A percentile compares a stretch with the other conserved stretches of the same genome.
phyloP scores from a whole-genome alignment of 768 basidiomycete genomes.

The Amyloporia xantha region DNA sequence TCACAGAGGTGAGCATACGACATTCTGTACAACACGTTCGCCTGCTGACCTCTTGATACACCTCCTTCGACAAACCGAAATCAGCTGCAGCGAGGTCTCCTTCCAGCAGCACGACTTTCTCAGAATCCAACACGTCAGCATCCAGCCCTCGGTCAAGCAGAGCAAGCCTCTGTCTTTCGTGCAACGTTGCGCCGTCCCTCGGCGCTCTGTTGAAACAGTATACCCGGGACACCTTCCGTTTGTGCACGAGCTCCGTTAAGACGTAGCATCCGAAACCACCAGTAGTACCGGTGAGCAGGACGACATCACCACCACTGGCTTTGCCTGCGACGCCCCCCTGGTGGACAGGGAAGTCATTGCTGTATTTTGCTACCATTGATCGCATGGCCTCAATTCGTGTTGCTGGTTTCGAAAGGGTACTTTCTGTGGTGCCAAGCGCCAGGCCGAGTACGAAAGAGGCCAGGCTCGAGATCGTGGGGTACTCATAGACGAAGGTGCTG shows the following conservation, averaged over 20 bases:
- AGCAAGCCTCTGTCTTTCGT: slow-evolving; percentile 9
- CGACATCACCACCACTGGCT: slow-evolving; percentile 10
- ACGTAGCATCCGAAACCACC: slow-evolving; percentile 25
- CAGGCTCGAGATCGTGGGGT: background rate
- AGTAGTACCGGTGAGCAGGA: slow-evolving; percentile 29
- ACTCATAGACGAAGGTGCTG: background rate
- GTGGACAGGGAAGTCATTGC: slow-evolving; percentile 1
- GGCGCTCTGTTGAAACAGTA: slow-evolving; percentile 21
- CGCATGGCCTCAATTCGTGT: slow-evolving; percentile 22
- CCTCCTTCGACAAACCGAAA: slow-evolving; percentile 12
- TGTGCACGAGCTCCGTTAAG: slow-evolving; percentile 18
- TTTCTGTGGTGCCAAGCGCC: slow-evolving; percentile 18
- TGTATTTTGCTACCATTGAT: slow-evolving; percentile 37
- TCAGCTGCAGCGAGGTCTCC: slow-evolving; percentile 14
- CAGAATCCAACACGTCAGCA: slow-evolving; percentile 4
- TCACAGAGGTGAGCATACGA: background rate
- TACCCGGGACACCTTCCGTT: slow-evolving; percentile 14
- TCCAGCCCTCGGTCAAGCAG: slow-evolving; percentile 14
- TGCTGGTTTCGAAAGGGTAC: slow-evolving; percentile 16
- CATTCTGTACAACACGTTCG: background rate
- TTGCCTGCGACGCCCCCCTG: background rate
- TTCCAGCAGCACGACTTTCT: slow-evolving; percentile 12
- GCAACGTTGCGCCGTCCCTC: slow-evolving; percentile 5
- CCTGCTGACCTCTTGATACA: slow-evolving; percentile 12
- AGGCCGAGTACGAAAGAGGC: slow-evolving; percentile 17